Percentiles rank a stretch among this genome's conserved stretches.
Evolutionary conservation across 345 rosid species (phyloP).

Genomic region (Odontarrhena argentea): DNA sequence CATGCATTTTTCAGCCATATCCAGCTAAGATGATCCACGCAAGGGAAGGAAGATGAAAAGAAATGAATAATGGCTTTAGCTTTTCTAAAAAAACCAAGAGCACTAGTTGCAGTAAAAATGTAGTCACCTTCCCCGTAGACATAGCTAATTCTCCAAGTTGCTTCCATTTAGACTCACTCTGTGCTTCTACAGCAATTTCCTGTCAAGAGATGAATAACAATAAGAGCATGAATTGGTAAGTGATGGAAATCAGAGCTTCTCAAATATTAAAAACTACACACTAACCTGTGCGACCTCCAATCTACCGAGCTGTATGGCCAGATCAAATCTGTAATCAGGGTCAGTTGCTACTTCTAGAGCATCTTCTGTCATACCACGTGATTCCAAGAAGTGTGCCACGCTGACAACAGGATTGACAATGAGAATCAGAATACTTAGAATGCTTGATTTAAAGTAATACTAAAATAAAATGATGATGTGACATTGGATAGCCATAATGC

Average conservation of each 20-base stretch:
- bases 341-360: conserved; percentile 90
- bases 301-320: conserved; percentile 87
- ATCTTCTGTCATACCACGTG: conserved; percentile 82
- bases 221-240: not conserved
- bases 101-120: conserved; percentile 18
- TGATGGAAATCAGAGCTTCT: conserved; percentile 10
- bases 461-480: not conserved
- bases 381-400: conserved; percentile 90
- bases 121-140: conserved; percentile 75
- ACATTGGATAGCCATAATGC: conserved; percentile 7
- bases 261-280: conserved; percentile 5
- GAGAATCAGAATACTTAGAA: conserved; percentile 11
- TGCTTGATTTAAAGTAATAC: not conserved
- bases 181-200: conserved; percentile 75
- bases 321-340: conserved; percentile 80
- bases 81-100: conserved; percentile 17
- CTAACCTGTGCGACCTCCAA: conserved; percentile 77
- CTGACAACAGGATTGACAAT: conserved; percentile 45
- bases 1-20: conserved; percentile 97
- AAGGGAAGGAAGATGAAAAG: conserved; percentile 19
- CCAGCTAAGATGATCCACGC: conserved; percentile 60
- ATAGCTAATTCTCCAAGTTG: conserved; percentile 88
- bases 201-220: conserved; percentile 39
- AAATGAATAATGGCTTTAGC: conserved; percentile 20
- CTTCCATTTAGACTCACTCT: conserved; percentile 90